These are phyloP conservation scores for Solanum tarapatanum DNA, from an alignment of 257 asterid species.

Conservation along the genomic window DNA sequence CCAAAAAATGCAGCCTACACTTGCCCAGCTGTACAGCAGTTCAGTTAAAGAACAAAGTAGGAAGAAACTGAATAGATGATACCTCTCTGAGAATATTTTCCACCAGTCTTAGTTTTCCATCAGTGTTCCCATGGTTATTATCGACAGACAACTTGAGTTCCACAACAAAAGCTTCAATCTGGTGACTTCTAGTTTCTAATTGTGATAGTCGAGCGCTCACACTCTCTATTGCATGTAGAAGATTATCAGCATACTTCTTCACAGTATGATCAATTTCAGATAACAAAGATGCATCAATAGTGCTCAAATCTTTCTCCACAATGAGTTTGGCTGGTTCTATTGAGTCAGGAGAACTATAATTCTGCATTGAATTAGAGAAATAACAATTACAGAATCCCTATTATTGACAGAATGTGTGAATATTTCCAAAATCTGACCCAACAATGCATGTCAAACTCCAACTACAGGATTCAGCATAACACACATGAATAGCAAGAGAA, in stretches of 20 bases:
- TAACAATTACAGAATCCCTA: not conserved
- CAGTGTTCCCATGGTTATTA: constrained; percentile 54
- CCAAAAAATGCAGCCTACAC: not conserved
- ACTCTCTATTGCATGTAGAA: constrained; percentile 61
- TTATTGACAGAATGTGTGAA: not conserved
- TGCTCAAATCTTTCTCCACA: constrained; percentile 45
- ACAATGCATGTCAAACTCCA: not conserved
- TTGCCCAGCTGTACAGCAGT: not conserved
- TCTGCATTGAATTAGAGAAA: constrained; percentile 24
- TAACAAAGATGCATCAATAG: constrained; percentile 30
- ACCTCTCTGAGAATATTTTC: constrained; percentile 86
- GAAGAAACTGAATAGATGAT: constrained; percentile 1
- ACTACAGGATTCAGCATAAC: not conserved
- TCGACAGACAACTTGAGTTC: constrained; percentile 67
- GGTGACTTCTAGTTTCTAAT: constrained; percentile 68
- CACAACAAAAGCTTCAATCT: constrained; percentile 64
- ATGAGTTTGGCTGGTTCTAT: constrained; percentile 49
- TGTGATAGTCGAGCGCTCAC: constrained; percentile 72
- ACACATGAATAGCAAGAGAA: not conserved
- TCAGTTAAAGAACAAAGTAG: not conserved
- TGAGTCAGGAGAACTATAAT: constrained; percentile 44
- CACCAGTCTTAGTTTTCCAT: constrained; percentile 65
- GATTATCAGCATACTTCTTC: constrained; percentile 71
- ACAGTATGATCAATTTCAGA: constrained; percentile 72
- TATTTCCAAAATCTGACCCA: not conserved